Percentiles rank a stretch among this genome's conserved stretches.
Evolutionary conservation across 2,329 filamentous ascomycete species (phyloP).

Genomic region (Botrytis deweyae): DNA sequence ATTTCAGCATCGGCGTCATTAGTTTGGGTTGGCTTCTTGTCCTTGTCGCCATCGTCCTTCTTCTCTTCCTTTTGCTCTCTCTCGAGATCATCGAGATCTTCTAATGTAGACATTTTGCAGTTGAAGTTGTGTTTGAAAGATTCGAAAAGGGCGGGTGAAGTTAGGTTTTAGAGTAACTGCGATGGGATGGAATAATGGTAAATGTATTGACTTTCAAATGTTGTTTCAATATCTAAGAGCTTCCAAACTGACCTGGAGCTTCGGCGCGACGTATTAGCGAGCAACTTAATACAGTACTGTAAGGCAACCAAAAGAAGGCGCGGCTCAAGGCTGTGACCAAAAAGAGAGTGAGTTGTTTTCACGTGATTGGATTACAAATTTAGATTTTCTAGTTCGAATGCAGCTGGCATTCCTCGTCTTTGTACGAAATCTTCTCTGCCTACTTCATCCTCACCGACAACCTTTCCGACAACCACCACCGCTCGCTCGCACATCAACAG

Average conservation of each 20-base stretch:
- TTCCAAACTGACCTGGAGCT: constrained; percentile 28
- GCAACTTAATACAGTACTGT: constrained; percentile 5
- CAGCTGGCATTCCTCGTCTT: constrained; percentile 21
- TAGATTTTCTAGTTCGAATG: constrained; percentile 1
- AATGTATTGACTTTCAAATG: constrained; percentile 14
- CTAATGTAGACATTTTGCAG: constrained; percentile 67
- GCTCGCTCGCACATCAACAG: constrained; percentile 33
- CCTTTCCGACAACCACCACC: constrained; percentile 16
- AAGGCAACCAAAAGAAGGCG: constrained; percentile 24
- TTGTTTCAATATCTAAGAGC: constrained; percentile 29
- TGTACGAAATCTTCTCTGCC: constrained; percentile 24
- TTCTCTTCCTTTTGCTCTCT: constrained; percentile 65
- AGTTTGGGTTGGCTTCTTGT: constrained; percentile 55
- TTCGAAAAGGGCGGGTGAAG: not conserved
- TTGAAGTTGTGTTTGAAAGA: constrained; percentile 15
- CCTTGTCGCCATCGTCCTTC: constrained; percentile 55
- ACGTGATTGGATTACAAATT: not conserved
- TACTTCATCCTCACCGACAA: constrained; percentile 26
- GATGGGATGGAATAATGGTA: constrained; percentile 15
- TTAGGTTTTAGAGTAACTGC: not conserved
- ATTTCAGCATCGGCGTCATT: constrained; percentile 76
- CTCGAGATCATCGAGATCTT: constrained; percentile 75
- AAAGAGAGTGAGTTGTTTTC: not conserved
- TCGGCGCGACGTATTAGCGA: constrained; percentile 27
- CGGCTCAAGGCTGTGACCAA: constrained; percentile 16